Evolutionary conservation across 1,284 basidiomycete species (phyloP), one percentile per base, ranked within the genome.

Genomic region (Mycena citricolor): DNA sequence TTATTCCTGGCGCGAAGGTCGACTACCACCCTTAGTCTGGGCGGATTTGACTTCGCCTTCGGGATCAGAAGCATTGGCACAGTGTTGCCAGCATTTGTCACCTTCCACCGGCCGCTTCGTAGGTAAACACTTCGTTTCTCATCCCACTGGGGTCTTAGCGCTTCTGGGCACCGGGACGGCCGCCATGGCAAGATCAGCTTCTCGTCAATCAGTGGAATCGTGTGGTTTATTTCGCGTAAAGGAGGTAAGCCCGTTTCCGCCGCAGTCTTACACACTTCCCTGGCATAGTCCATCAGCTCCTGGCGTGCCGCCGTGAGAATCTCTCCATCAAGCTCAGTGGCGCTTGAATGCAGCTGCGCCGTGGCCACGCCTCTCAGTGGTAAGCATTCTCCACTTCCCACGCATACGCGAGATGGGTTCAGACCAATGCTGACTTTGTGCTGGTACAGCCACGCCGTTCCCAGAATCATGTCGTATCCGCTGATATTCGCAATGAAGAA

Each of bases 391-490:
- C 24, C 35, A 17, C 35, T 37, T 37, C 35, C 23, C 13, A 37
- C 20, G n/a, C 35, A 37, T 19, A 37, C 35, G 10, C 35, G 35
- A 37, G 35, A n/a, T n/a, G 32, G 39, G 24, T 47, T 51, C 13
- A 47, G 24, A n/a, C 44, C 26, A 28, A 51, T 32, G 21, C 36
- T 42, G 23, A 51, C 44, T 35, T 42, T 30, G 23, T 51, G 44
- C 23, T 51, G 44, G 39, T 42, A 46, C 34, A 47, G 24, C 33
- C 44, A 51, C 10, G 44, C 14, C 8, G 49, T 51, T 10, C 49
- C 49, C 1, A 74, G 57, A 1, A 69, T 51, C 2, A 70, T 63
- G 20, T 72, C 58, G 42, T 71, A 49, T 19, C 32, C 43, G 12
- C 39, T 32, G 21, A 51, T 28, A 25, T 51, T 51, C 12, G 38